These are phyloP conservation scores for Cyclostephanos tholiformis DNA, from an alignment of 108 stramenopile species.

Conservation along the genomic window DNA sequence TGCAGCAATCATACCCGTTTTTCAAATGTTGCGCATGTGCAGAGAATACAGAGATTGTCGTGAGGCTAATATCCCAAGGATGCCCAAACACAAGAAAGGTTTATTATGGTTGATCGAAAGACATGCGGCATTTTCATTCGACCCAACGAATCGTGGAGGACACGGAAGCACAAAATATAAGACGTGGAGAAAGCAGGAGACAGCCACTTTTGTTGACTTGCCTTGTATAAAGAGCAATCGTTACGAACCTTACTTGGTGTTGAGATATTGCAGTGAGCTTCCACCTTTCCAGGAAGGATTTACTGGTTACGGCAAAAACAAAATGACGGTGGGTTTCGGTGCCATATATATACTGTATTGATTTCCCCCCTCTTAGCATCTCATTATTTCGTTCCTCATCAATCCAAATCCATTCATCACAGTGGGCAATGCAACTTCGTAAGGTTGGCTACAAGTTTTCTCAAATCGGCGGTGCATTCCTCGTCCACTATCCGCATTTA, in stretches of 20 bases:
- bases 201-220: conserved; percentile 51
- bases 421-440: conserved; percentile 80
- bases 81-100: conserved; percentile 57
- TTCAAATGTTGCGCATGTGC: conserved; percentile 73
- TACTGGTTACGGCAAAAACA: conserved; percentile 87
- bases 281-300: conserved; percentile 82
- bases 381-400: neutral
- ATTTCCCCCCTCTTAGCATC: conserved; percentile 1
- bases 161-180: conserved; percentile 78
- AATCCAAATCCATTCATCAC: neutral
- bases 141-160: conserved; percentile 82
- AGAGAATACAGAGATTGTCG: conserved; percentile 60
- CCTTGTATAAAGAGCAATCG: conserved; percentile 76
- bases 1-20: conserved; percentile 80
- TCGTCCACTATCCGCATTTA: conserved; percentile 84
- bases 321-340: conserved; percentile 51
- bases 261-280: conserved; percentile 72
- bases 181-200: conserved; percentile 57
- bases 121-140: conserved; percentile 60
- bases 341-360: neutral
- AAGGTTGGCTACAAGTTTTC: conserved; percentile 61
- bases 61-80: conserved; percentile 61
- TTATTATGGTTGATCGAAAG: conserved; percentile 37
- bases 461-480: conserved; percentile 73
- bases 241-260: conserved; percentile 83